Evolutionary conservation across 2,329 filamentous ascomycete species (phyloP).

Genomic region (Trichoderma afroharzianum): DNA sequence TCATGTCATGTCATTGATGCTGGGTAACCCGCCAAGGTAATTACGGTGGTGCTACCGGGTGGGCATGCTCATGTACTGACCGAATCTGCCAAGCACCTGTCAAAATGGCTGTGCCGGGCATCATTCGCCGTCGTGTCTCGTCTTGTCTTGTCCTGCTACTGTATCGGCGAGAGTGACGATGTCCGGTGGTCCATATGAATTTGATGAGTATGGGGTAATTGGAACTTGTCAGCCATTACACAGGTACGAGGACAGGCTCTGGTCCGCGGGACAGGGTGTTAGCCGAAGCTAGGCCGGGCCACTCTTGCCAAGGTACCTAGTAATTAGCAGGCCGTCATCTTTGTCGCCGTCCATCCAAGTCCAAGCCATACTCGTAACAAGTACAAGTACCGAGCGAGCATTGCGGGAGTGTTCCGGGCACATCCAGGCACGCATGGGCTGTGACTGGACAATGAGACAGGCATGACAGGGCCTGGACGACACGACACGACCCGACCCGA

Average conservation of each 20-base stretch:
- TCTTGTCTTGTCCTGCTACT: too few relatives aligned
- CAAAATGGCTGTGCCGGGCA: neutral
- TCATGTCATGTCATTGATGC: conserved; percentile 1
- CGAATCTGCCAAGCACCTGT: neutral
- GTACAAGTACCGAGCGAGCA: neutral
- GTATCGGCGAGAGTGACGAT: neutral
- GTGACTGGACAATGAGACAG: neutral
- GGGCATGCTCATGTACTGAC: neutral
- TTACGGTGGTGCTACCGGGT: neutral
- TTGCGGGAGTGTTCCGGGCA: neutral
- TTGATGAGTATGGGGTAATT: neutral
- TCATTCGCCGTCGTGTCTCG: neutral
- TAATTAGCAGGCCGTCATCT: neutral
- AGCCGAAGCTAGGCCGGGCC: conserved; percentile 3
- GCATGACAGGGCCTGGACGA: neutral
- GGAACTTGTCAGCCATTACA: neutral
- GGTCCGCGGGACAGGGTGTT: neutral
- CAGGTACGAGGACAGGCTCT: neutral
- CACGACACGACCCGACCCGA: neutral
- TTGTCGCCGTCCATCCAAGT: neutral
- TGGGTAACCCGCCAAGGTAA: neutral
- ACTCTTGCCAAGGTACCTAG: neutral
- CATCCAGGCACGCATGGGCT: conserved; percentile 15
- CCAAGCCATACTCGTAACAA: neutral
- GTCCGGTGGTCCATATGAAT: neutral